Conservation (phyloP, 306 rosid species). For the Trichosanthes cucumerina region DNA sequence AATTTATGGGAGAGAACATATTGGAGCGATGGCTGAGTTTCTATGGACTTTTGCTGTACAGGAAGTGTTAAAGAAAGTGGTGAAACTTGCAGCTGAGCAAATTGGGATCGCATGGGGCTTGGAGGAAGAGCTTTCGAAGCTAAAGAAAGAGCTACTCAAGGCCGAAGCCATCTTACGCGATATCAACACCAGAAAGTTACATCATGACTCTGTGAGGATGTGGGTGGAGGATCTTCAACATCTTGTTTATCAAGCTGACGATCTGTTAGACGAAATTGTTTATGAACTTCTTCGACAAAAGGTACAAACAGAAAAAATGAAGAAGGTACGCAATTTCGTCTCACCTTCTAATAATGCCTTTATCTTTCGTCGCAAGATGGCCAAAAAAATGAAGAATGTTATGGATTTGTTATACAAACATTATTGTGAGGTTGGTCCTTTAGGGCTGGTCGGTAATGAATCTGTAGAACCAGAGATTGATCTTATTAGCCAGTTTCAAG, state of each 20-base stretch:
- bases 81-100: not conserved
- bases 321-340: not conserved
- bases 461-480: not conserved
- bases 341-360: not conserved
- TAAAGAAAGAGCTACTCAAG: not conserved
- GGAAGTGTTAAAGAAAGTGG: not conserved
- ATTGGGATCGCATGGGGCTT: not conserved
- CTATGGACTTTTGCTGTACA: not conserved
- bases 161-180: not conserved
- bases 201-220: not conserved
- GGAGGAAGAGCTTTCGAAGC: not conserved
- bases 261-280: not conserved
- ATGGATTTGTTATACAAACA: not conserved
- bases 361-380: not conserved
- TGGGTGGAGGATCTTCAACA: constrained; percentile 7
- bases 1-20: no score
- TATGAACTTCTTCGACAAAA: constrained; percentile 1
- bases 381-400: not conserved
- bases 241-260: not conserved
- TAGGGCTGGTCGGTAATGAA: not conserved
- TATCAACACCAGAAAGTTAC: not conserved
- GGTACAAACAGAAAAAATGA: not conserved
- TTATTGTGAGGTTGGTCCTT: not conserved
- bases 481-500: not conserved
- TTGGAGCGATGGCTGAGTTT: not conserved